Evolutionary conservation across 768 basidiomycete species (phyloP).

Genomic region (Terana coerulea): DNA sequence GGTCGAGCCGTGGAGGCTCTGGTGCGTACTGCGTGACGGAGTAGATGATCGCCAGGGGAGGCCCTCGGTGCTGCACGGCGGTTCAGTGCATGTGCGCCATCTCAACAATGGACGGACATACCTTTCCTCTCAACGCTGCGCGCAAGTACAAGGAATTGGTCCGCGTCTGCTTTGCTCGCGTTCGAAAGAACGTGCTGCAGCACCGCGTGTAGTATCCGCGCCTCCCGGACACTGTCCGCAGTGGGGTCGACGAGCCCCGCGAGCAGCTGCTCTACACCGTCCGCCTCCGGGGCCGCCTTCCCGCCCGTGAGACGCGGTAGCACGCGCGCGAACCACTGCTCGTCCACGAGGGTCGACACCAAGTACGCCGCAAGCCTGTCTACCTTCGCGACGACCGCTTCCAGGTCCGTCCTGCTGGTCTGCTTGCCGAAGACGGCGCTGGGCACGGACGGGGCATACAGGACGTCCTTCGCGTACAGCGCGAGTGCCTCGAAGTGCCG

Average conservation of each 20-base stretch:
- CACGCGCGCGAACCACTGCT: conserved; percentile 47
- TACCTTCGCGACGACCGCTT: conserved; percentile 41
- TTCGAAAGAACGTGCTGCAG: conserved; percentile 58
- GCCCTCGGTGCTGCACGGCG: conserved; percentile 58
- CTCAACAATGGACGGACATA: conserved; percentile 29
- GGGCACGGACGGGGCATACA: conserved; percentile 44
- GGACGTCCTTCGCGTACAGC: conserved; percentile 59
- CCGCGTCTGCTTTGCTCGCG: conserved; percentile 60
- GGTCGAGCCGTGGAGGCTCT: conserved; percentile 69
- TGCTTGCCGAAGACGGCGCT: conserved; percentile 46
- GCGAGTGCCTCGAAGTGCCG: conserved; percentile 64
- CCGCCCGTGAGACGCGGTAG: conserved; percentile 32
- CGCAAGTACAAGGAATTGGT: conserved; percentile 73
- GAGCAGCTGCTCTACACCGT: conserved; percentile 29
- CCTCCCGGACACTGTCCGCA: conserved; percentile 46
- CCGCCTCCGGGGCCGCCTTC: conserved; percentile 16
- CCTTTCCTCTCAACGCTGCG: conserved; percentile 60
- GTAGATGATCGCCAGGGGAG: conserved; percentile 59
- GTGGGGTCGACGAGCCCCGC: conserved; percentile 30
- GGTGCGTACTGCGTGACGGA: conserved; percentile 58
- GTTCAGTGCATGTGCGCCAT: neutral
- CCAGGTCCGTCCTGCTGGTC: conserved; percentile 32
- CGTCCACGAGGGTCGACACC: conserved; percentile 44
- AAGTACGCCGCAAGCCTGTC: conserved; percentile 62
- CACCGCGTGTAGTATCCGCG: conserved; percentile 57